Base-by-base conservation (phyloP, 2,329 filamentous ascomycete species). In the Aspergillus viridinutans region DNA sequence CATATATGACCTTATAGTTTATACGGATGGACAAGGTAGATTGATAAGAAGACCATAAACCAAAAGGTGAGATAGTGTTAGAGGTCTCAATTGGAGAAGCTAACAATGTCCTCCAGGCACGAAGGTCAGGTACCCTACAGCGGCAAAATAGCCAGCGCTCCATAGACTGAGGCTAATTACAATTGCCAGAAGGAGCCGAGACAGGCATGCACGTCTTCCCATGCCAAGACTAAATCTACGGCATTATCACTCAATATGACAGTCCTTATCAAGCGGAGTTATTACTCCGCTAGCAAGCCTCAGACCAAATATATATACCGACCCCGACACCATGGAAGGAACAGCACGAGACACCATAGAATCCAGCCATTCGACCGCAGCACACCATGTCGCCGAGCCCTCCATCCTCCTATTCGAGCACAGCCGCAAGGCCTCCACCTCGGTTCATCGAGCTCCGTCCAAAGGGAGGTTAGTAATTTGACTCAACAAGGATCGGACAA, bases 391-490 rank as follows among this genome's bases (percentile, higher is more conserved):
- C 40, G 9, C 40, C 40, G 4, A 43, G 21, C 40, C 40, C 40
- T 10, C 40, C 40, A 21, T 43, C 40, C 20, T 21, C 40, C 5
- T 43, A 21, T 43, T 23, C 40, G 8, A 43, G n/a, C n/a, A 23
- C n/a, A 4, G 10, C 40, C n/a, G 40, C 40, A 21, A 43, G 21
- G 40, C n/a, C 40, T 23, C 40, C 40, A 43, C 40, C 40, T 12
- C 40, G n/a, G n/a, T 52, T 45, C 14, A 47, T 48, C 21, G 38
- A 55, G n/a, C 40, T 55, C 10, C 53, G 53, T 4, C 49, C 53
- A 23, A 55, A 55, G 40, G 40, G 50, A 38, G 53, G 53, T 52
- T 9, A 48, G 53, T 55, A 17, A 4, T 3, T 3, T 4, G 8
- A 20, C 6, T 21, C n/a, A 4, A 3, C 4, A 21, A 10, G n/a